phyloP scores from a whole-genome alignment of 352 stramenopile genomes.

The Globisporangium megalacanthum region DNA sequence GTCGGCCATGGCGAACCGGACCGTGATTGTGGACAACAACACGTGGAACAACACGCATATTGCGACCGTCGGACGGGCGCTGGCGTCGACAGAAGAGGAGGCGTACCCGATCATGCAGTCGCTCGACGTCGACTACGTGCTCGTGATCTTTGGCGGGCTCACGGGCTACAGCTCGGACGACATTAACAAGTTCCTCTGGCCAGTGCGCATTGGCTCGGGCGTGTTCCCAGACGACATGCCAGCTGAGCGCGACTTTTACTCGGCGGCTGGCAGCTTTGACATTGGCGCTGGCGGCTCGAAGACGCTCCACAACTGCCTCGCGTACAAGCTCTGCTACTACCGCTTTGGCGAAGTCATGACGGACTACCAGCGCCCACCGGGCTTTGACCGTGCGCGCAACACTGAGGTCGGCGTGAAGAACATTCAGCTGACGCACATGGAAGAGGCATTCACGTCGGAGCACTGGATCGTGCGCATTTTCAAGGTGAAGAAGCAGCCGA shows the following conservation, averaged over 20 bases:
- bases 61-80: conserved; percentile 87
- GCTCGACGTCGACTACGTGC: conserved; percentile 76
- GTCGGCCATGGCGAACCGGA: conserved; percentile 75
- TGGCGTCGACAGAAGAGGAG: conserved; percentile 61
- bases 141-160: conserved; percentile 70
- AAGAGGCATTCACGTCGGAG: conserved; percentile 93
- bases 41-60: conserved; percentile 98
- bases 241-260: conserved; percentile 84
- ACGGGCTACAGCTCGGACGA: conserved; percentile 77
- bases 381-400: conserved; percentile 86
- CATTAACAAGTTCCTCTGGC: conserved; percentile 93
- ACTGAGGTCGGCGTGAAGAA: conserved; percentile 88
- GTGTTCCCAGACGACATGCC: conserved; percentile 88
- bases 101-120: conserved; percentile 67
- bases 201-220: conserved; percentile 87
- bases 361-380: conserved; percentile 71
- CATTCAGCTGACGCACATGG: conserved; percentile 87
- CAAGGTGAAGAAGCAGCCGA: conserved; percentile 89
- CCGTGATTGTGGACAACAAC: conserved; percentile 93
- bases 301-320: conserved; percentile 87
- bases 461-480: conserved; percentile 95
- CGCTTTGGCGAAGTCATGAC: conserved; percentile 88
- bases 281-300: conserved; percentile 77
- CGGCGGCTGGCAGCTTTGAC: conserved; percentile 76
- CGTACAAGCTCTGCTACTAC: conserved; percentile 95